Conservation (phyloP, 257 asterid genomes). For the Solanum okadae region DNA sequence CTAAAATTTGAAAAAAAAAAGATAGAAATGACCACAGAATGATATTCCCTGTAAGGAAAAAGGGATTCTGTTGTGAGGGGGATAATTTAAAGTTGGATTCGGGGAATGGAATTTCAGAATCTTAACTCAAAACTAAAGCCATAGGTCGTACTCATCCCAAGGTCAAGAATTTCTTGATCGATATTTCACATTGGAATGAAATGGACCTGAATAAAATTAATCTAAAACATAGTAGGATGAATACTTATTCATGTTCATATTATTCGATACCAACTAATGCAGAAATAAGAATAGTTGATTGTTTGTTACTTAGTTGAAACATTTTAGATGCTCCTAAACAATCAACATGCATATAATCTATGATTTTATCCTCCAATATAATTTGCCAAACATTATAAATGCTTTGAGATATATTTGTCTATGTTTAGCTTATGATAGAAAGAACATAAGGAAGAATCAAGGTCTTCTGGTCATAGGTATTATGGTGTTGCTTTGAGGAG, state of each 20-base stretch:
- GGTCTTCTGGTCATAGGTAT: background rate
- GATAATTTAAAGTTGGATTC: conserved; percentile 27
- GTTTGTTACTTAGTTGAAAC: background rate
- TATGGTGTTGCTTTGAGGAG: background rate
- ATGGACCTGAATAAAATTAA: background rate
- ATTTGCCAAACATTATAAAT: background rate
- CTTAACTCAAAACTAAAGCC: conserved; percentile 48
- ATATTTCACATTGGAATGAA: conserved; percentile 30
- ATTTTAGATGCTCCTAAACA: background rate
- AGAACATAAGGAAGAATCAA: background rate
- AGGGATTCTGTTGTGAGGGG: background rate
- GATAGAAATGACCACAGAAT: conserved; percentile 55
- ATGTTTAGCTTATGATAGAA: background rate
- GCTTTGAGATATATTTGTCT: background rate
- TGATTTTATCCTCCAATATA: background rate
- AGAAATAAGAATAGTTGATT: background rate
- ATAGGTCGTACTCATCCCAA: conserved; percentile 20
- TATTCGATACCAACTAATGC: background rate
- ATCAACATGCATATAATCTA: background rate
- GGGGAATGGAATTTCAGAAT: conserved; percentile 56
- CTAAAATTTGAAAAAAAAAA: background rate
- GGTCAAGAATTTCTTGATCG: conserved; percentile 55
- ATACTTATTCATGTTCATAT: background rate
- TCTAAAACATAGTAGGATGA: background rate
- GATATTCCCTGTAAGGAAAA: conserved; percentile 31